Evolutionary conservation across 2,329 filamentous ascomycete genomes (phyloP).

Genomic region (Zymoseptoria pseudotritici): DNA sequence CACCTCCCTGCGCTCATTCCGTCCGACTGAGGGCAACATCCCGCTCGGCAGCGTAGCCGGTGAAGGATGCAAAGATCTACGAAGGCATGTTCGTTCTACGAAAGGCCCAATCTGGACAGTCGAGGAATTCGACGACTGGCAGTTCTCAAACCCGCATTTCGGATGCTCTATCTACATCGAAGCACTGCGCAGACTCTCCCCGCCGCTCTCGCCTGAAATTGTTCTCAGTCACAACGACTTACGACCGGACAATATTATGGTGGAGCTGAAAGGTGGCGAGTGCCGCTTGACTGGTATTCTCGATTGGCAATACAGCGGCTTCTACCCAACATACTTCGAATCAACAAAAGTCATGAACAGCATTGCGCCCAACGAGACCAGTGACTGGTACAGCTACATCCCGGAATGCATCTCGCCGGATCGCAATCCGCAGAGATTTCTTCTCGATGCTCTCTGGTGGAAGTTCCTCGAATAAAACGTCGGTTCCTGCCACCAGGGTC

Average conservation of each 20-base stretch:
- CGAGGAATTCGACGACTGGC: background rate
- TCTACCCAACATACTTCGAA: background rate
- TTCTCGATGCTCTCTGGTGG: background rate
- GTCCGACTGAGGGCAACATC: background rate
- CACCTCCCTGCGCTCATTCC: background rate
- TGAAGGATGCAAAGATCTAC: background rate
- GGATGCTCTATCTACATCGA: background rate
- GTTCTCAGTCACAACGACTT: background rate
- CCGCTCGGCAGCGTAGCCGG: background rate
- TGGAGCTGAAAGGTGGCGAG: background rate
- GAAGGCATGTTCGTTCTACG: background rate
- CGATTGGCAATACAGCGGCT: constrained; percentile 1
- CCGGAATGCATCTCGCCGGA: background rate
- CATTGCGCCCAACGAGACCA: background rate
- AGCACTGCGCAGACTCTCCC: background rate
- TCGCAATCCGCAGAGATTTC: background rate
- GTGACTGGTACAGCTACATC: background rate
- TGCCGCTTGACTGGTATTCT: background rate
- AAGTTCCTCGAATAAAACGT: background rate
- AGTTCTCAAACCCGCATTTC: background rate
- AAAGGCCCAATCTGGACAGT: background rate
- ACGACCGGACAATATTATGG: background rate
- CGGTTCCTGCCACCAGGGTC: too few relatives aligned
- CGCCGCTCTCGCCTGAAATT: background rate
- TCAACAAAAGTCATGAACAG: background rate